Conservation (phyloP, 495 filamentous ascomycete species). For the Cercophora sp. region DNA sequence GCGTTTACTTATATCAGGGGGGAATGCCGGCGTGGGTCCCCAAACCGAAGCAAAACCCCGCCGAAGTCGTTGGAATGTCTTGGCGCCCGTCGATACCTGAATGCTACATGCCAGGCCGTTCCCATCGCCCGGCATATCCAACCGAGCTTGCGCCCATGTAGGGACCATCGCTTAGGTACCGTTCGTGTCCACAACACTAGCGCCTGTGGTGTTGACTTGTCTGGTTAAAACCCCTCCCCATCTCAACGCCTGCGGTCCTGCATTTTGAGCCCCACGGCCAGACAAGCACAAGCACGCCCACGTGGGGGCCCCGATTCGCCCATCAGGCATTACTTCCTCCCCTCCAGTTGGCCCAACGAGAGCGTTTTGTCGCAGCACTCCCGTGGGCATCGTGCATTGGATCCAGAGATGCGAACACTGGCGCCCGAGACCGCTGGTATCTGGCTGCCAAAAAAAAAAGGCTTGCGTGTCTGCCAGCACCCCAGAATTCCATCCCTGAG, state of each 20-base stretch:
- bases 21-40: constrained; percentile 2
- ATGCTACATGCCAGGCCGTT: constrained; percentile 9
- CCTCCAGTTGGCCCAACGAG: background rate
- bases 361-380: background rate
- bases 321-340: background rate
- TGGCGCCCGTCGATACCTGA: constrained; percentile 15
- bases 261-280: constrained; percentile 14
- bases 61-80: constrained; percentile 22
- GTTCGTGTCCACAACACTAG: background rate
- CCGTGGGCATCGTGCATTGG: constrained; percentile 1
- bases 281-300: constrained; percentile 10
- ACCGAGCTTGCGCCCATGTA: too few relatives aligned
- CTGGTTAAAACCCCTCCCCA: constrained; percentile 2
- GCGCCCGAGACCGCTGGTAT: background rate
- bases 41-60: background rate
- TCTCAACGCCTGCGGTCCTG: constrained; percentile 8
- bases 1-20: background rate
- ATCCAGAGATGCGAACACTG: background rate
- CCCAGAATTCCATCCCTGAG: too few relatives aligned
- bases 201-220: background rate
- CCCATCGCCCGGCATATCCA: too few relatives aligned
- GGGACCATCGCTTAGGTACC: background rate
- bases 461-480: too few relatives aligned
- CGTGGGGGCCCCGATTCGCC: constrained; percentile 20
- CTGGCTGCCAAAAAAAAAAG: too few relatives aligned